Evolutionary conservation across 176 grass and related monocot genomes (phyloP), one percentile per base, ranked within the genome.

Genomic region (Elaeis guineensis): DNA sequence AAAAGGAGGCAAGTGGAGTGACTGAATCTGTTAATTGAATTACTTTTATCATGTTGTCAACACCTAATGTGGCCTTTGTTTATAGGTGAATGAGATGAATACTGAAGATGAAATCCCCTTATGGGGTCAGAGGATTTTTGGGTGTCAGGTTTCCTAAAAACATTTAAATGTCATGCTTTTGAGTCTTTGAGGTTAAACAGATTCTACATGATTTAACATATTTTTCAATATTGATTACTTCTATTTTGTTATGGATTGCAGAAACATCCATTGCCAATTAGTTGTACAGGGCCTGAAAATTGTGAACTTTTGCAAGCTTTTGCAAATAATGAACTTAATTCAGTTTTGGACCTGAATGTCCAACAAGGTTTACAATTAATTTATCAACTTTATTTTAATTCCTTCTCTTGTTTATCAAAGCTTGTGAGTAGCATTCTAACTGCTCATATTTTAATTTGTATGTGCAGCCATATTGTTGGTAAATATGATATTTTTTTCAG

Each of bases 81-180:
- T 59, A 20, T 61, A 91, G 92, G 76, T 83, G 0, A 83, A 82
- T 62, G 63, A 54, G 56, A 61, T 97, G 58, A 79, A 77, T 73
- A 51, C 78, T 62, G 82, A 80, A 64, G 87, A 83, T 35, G 92
- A 85, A 56, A 62, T 70, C 8, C 58, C 83, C 25, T 66, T 52
- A 66, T 97, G 92, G 92, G 84, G 76, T 69, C 80, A 74, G 54
- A 77, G 35, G 76, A 12, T 84, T 83, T 97, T 97, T 39, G 78
- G 87, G 17, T 67, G 49, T 18, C 92, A 91, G 86, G 92, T 91
- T 20, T 49, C 51, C 59, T 55, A 14, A 29, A 19, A 48, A 16
- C 52, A 57, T 19, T 16, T 66, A 50, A 54, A 17, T 19, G 61
- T 61, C 58, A 25, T 57, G 50, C 44, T 58, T 49, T 50, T 17